A percentile compares a stretch with the other conserved stretches of the same genome.
Conservation (phyloP, 345 rosid genomes). For the Eucalyptus polyanthemos region DNA sequence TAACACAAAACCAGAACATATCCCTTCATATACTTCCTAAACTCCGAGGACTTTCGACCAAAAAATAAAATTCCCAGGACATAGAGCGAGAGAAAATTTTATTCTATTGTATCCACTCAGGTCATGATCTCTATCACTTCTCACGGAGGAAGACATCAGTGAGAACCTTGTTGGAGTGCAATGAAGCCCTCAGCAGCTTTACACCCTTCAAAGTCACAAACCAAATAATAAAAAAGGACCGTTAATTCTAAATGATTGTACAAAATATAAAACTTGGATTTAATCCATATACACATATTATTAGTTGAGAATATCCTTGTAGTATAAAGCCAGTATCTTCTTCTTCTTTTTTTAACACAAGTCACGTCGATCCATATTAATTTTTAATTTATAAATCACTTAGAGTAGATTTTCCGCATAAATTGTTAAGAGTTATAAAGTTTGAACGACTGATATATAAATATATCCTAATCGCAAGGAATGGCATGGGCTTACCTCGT, state of each 20-base stretch:
- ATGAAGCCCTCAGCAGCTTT: constrained; percentile 4
- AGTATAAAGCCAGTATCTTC: too few relatives aligned
- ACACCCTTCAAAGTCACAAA: not conserved
- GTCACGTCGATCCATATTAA: not conserved
- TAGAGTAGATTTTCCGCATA: not conserved
- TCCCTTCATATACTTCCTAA: not conserved
- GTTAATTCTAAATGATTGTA: not conserved
- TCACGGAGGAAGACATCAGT: not conserved
- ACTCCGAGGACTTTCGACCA: not conserved
- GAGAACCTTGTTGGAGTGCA: constrained; percentile 7
- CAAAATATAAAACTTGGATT: not conserved
- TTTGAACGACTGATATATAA: not conserved
- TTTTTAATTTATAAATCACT: not conserved
- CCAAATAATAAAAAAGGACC: not conserved
- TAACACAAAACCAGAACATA: not conserved
- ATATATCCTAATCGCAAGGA: not conserved
- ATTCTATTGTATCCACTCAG: not conserved
- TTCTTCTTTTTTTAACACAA: not conserved
- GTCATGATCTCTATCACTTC: not conserved
- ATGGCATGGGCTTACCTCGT: not conserved
- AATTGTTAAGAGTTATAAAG: not conserved
- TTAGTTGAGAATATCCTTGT: too few relatives aligned
- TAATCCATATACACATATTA: not conserved
- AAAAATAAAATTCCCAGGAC: too few relatives aligned
- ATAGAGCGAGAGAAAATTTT: not conserved